Evolutionary conservation across 1,284 basidiomycete species (phyloP).

Genomic region (Melampsora occidentalis): DNA sequence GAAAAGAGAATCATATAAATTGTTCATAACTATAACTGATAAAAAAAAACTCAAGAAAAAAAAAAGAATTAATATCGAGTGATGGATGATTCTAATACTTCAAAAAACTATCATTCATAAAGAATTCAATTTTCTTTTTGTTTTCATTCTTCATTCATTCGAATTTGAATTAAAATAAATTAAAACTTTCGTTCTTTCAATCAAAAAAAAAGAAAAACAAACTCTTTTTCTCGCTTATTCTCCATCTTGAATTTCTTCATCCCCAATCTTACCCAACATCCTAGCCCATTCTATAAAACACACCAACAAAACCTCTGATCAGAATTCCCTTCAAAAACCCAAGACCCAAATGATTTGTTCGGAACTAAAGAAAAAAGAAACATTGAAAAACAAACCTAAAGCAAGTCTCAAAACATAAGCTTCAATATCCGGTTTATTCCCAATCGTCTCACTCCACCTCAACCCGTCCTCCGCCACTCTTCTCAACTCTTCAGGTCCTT

Average conservation of each 20-base stretch:
- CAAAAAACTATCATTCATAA: no score
- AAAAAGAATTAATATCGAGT: no score
- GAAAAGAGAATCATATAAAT: no score
- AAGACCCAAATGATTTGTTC: background rate
- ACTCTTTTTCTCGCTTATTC: no score
- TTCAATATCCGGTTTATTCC: slow-evolving; percentile 43
- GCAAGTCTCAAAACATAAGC: slow-evolving; percentile 40
- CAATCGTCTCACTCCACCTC: slow-evolving; percentile 35
- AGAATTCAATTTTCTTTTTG: no score
- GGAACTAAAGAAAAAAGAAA: background rate
- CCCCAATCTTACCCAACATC: slow-evolving; percentile 38
- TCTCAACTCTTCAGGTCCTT: slow-evolving; percentile 20
- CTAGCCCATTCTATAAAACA: slow-evolving; percentile 31
- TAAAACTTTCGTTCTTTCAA: no score
- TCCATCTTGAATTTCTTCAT: slow-evolving; percentile 28
- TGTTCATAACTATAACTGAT: no score
- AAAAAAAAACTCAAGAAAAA: no score
- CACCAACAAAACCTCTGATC: background rate
- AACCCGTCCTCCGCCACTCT: slow-evolving; percentile 30
- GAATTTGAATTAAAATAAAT: no score
- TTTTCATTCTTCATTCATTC: no score
- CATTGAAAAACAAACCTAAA: slow-evolving; percentile 16
- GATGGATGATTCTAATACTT: no score
- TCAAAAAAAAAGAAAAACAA: no score
- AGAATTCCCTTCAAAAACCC: background rate